Conservation (phyloP, 129 eudicot genomes). For the sunflower (Helianthus annuus) region DNA sequence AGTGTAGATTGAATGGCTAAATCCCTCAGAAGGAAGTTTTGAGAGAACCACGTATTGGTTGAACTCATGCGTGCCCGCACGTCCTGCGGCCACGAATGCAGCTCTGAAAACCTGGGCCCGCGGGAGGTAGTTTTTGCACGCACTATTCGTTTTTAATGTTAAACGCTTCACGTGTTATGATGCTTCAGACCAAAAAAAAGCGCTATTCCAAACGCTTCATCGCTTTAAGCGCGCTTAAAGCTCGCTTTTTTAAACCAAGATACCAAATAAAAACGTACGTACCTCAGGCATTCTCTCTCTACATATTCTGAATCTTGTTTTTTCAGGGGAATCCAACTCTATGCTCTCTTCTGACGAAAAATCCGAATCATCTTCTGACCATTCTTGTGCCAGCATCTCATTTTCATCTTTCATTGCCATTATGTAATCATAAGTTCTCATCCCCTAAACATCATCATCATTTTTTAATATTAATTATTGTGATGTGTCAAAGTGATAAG, state of each 20-base stretch:
- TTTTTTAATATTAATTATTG: not conserved
- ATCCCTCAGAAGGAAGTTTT: too few species aligned
- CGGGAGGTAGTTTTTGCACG: too few species aligned
- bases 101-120: too few species aligned
- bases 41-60: too few species aligned
- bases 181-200: too few species aligned
- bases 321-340: conserved; percentile 57
- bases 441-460: conserved; percentile 50
- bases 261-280: not conserved
- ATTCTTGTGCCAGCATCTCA: conserved; percentile 49
- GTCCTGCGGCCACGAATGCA: too few species aligned
- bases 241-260: too few species aligned
- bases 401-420: conserved; percentile 89
- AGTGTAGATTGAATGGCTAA: not conserved
- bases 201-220: too few species aligned
- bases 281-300: conserved; percentile 49
- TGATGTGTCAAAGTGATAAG: not conserved
- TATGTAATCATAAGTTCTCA: conserved; percentile 93
- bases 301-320: conserved; percentile 49
- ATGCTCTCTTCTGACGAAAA: conserved; percentile 71
- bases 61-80: too few species aligned
- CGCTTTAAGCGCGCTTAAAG: too few species aligned
- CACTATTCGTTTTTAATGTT: too few species aligned
- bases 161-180: too few species aligned
- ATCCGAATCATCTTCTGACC: conserved; percentile 62